Conservation (phyloP, 2,329 filamentous ascomycete genomes). For the Neopestalotiopsis clavispora region DNA sequence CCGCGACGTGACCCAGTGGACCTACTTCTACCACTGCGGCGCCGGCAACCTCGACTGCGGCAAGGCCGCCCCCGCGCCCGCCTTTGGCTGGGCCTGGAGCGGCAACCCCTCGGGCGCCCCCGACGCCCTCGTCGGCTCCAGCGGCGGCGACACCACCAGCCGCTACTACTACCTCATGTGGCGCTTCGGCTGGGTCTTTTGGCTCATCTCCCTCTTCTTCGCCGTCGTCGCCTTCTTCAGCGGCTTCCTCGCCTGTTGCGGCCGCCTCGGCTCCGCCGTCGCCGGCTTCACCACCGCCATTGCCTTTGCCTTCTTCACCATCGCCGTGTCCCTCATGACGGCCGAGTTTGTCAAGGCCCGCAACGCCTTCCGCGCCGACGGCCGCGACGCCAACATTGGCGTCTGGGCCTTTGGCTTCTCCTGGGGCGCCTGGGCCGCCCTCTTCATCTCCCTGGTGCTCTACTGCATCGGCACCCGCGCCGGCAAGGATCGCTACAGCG, state of each 20-base stretch:
- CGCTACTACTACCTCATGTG: slow-evolving; percentile 79
- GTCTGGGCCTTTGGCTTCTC: slow-evolving; percentile 75
- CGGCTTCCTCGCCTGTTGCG: slow-evolving; percentile 72
- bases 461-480: slow-evolving; percentile 68
- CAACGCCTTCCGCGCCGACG: slow-evolving; percentile 63
- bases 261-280: slow-evolving; percentile 72
- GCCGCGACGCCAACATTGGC: slow-evolving; percentile 65
- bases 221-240: slow-evolving; percentile 69
- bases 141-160: slow-evolving; percentile 61
- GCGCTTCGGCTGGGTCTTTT: slow-evolving; percentile 92
- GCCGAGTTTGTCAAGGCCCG: slow-evolving; percentile 72
- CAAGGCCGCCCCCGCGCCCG: slow-evolving; percentile 61
- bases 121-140: slow-evolving; percentile 52
- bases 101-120: slow-evolving; percentile 50
- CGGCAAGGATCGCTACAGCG: slow-evolving; percentile 43
- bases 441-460: slow-evolving; percentile 69
- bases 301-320: slow-evolving; percentile 71
- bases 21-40: slow-evolving; percentile 85
- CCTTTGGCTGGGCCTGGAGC: slow-evolving; percentile 75
- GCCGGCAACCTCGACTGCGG: slow-evolving; percentile 69
- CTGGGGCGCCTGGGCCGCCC: slow-evolving; percentile 72
- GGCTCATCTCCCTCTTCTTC: slow-evolving; percentile 84
- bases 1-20: slow-evolving; percentile 77
- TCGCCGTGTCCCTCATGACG: slow-evolving; percentile 76
- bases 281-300: slow-evolving; percentile 61